A percentile compares a stretch with the other conserved stretches of the same genome.
Evolutionary conservation across 2,329 filamentous ascomycete genomes (phyloP).

Genomic region (Colletotrichum aenigma): DNA sequence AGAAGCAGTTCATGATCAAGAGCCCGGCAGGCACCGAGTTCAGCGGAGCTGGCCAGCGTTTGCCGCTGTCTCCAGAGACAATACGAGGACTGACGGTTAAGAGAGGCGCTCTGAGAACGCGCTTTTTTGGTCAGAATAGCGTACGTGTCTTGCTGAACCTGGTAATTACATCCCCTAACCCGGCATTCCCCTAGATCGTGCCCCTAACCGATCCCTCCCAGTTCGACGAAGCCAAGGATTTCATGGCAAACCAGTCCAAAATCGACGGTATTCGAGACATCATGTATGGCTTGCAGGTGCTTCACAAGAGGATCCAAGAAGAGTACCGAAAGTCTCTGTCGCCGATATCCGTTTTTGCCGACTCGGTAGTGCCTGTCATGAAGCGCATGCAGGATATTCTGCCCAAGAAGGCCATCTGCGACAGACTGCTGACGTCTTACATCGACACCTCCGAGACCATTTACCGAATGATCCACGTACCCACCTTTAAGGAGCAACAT

Average conservation of each 20-base stretch:
- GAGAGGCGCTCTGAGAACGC: constrained; percentile 47
- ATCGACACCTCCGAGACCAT: constrained; percentile 56
- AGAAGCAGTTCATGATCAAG: constrained; percentile 50
- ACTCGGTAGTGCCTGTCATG: constrained; percentile 62
- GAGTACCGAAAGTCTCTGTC: constrained; percentile 50
- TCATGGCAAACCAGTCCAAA: constrained; percentile 47
- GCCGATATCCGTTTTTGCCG: constrained; percentile 60
- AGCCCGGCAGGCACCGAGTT: constrained; percentile 42
- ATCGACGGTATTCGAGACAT: constrained; percentile 45
- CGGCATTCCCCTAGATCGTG: not conserved
- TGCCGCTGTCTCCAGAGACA: constrained; percentile 40
- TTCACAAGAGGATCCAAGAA: constrained; percentile 52
- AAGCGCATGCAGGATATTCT: constrained; percentile 63
- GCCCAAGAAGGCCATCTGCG: constrained; percentile 55
- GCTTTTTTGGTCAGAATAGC: constrained; percentile 58
- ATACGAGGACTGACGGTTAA: constrained; percentile 57
- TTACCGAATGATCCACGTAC: constrained; percentile 58
- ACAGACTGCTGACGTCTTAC: constrained; percentile 54
- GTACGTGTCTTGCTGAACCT: constrained; percentile 58
- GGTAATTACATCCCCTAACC: constrained; percentile 37
- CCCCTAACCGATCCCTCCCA: constrained; percentile 28
- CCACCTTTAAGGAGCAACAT: constrained; percentile 56
- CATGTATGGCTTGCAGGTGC: constrained; percentile 48
- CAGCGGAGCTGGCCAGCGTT: constrained; percentile 37
- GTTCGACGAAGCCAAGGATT: constrained; percentile 60